phyloP scores from a whole-genome alignment of 1,284 basidiomycete species.

The Trametes hirsuta region DNA sequence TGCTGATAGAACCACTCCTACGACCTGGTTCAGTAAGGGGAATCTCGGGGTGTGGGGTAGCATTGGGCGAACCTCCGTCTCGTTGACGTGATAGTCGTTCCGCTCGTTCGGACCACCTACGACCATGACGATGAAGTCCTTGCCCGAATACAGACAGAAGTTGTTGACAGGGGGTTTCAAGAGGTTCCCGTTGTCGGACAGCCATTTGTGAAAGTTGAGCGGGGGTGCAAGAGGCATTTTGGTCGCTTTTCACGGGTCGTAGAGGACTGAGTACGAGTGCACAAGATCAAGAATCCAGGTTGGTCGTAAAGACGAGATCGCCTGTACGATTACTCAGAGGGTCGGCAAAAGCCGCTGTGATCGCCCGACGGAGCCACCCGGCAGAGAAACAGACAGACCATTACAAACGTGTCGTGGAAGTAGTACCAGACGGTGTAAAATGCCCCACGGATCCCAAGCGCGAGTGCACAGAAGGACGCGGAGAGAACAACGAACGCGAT shows the following conservation, averaged over 20 bases:
- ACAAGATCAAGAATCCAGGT: neutral
- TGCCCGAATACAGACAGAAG: conserved; percentile 84
- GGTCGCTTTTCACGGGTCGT: neutral
- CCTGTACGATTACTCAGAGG: neutral
- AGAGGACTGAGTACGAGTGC: neutral
- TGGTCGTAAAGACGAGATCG: neutral
- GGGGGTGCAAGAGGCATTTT: conserved; percentile 68
- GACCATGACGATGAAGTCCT: conserved; percentile 89
- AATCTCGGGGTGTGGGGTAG: no score
- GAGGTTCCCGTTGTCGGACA: conserved; percentile 76
- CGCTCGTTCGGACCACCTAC: conserved; percentile 93
- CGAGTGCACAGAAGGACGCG: neutral
- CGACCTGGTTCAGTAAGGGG: neutral
- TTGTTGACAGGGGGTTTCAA: conserved; percentile 92
- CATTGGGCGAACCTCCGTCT: conserved; percentile 70
- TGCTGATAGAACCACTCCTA: conserved; percentile 97
- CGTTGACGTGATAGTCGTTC: conserved; percentile 92
- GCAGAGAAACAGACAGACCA: no score
- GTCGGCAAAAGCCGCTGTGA: conserved; percentile 7
- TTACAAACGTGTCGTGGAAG: no score
- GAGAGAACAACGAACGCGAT: neutral
- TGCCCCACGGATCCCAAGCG: no score
- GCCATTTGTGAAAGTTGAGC: conserved; percentile 87
- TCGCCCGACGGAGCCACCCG: neutral
- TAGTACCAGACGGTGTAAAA: neutral